Conservation (phyloP, 2,329 filamentous ascomycete species). For the Ascochyta rabiei region DNA sequence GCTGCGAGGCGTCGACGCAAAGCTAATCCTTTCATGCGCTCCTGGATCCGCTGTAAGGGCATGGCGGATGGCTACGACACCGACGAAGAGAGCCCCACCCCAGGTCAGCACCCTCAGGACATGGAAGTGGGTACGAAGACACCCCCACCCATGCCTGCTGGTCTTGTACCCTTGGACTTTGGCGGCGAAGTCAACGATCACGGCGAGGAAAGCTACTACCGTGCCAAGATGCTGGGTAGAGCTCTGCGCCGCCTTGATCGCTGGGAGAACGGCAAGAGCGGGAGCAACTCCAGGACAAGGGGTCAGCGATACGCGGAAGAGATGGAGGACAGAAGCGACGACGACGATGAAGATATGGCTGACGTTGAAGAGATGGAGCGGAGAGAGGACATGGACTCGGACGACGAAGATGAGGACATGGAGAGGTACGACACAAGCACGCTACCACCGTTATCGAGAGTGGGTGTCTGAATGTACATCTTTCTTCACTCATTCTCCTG, state of each 20-base stretch:
- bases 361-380: slow-evolving; percentile 28
- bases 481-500: background rate
- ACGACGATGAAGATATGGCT: slow-evolving; percentile 42
- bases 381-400: slow-evolving; percentile 40
- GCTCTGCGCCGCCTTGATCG: slow-evolving; percentile 69
- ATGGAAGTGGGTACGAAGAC: slow-evolving; percentile 36
- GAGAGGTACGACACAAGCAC: slow-evolving; percentile 18
- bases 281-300: slow-evolving; percentile 2
- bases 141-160: slow-evolving; percentile 51
- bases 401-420: slow-evolving; percentile 41
- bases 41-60: slow-evolving; percentile 66
- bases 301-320: slow-evolving; percentile 7
- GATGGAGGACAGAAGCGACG: slow-evolving; percentile 12
- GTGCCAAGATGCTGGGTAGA: slow-evolving; percentile 70
- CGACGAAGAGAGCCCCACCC: slow-evolving; percentile 46
- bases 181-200: slow-evolving; percentile 70
- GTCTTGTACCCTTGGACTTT: slow-evolving; percentile 64
- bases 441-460: background rate
- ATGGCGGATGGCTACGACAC: slow-evolving; percentile 55
- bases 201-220: slow-evolving; percentile 73
- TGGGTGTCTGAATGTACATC: background rate
- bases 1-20: slow-evolving; percentile 66
- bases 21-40: slow-evolving; percentile 71
- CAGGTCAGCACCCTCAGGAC: slow-evolving; percentile 47
- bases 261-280: slow-evolving; percentile 62